Evolutionary conservation across 148 eudicot genomes (phyloP), one percentile per base, ranked within the genome.

Genomic region (Persicaria tinctoria): DNA sequence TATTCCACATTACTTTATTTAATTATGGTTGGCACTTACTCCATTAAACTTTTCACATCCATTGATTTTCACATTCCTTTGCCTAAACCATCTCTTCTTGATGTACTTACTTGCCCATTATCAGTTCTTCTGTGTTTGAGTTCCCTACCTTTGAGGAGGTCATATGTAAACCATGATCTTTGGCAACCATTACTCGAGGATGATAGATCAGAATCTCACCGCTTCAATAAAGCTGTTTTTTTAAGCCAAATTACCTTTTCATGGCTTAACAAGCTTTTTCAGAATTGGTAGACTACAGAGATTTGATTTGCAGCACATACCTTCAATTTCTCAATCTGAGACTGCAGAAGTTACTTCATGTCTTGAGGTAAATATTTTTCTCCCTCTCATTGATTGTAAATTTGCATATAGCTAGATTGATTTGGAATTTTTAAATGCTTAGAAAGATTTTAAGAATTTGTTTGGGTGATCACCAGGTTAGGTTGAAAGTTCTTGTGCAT

Each of bases 211-310:
- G 70, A 46, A 38, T 72, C 17, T 4, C 20, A 44, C 16, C n/a
- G 56, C 4, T 89, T 82, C 77, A 73, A 79, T 3, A 75, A 32
- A 54, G 86, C 92, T 13, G 80, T 91, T 17, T 50, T 91, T 77
- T 90, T 90, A 91, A 83, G 92, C 73, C 80, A 73, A 68, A 69
- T 89, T 55, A 83, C 92, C 5, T 93, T 93, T 45, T 81, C 76
- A 9, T 91, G 97, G 98, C 93, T 91, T 23, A 93, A 89, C 72
- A 96, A 93, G 18, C 85, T 93, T 45, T 45, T 91, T 93, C 46
- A 75, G 82, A 74, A 81, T 63, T 75, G 96, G 97, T 45, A 82
- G 82, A 23, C 62, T n/a, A 32, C 83, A 84, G 50, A 84, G 86
- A 78, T 86, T 93, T 44, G 88, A 84, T 70, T 48, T 82, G 17